Percentiles rank a stretch among this genome's conserved stretches.
Conservation (phyloP, 2,329 filamentous ascomycete genomes). For the Cadophora sp. region DNA sequence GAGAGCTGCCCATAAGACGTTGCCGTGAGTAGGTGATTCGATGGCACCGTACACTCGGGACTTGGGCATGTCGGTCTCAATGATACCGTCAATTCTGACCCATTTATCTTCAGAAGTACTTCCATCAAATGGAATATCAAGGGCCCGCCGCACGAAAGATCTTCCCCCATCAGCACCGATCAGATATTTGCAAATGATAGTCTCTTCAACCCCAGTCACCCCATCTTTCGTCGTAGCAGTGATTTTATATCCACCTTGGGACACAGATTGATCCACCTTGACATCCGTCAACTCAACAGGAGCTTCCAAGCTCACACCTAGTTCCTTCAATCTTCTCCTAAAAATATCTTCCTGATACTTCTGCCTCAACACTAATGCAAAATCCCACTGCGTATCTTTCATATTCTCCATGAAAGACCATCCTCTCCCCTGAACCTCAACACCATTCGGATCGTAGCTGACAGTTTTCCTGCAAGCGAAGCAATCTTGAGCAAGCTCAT, state of each 20-base stretch:
- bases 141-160: constrained; percentile 54
- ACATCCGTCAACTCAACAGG: constrained; percentile 33
- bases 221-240: constrained; percentile 31
- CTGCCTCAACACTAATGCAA: constrained; percentile 60
- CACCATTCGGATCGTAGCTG: constrained; percentile 54
- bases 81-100: constrained; percentile 58
- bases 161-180: constrained; percentile 59
- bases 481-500: constrained; percentile 57
- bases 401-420: constrained; percentile 62
- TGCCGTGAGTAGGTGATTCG: constrained; percentile 59
- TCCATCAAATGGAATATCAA: constrained; percentile 57
- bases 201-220: constrained; percentile 41
- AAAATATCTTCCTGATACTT: constrained; percentile 62
- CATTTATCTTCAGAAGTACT: constrained; percentile 58
- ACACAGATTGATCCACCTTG: constrained; percentile 33
- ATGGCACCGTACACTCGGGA: constrained; percentile 56
- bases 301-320: constrained; percentile 34
- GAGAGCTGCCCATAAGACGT: constrained; percentile 60
- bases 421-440: constrained; percentile 53
- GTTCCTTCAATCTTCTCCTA: constrained; percentile 48
- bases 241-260: constrained; percentile 37
- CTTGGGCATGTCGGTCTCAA: constrained; percentile 51
- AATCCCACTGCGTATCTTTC: constrained; percentile 58
- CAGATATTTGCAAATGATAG: constrained; percentile 53
- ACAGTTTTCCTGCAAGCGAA: constrained; percentile 59